These are phyloP conservation scores for Ascochyta fabae DNA, from an alignment of 2,329 filamentous ascomycete genomes.

Conservation along the genomic window DNA sequence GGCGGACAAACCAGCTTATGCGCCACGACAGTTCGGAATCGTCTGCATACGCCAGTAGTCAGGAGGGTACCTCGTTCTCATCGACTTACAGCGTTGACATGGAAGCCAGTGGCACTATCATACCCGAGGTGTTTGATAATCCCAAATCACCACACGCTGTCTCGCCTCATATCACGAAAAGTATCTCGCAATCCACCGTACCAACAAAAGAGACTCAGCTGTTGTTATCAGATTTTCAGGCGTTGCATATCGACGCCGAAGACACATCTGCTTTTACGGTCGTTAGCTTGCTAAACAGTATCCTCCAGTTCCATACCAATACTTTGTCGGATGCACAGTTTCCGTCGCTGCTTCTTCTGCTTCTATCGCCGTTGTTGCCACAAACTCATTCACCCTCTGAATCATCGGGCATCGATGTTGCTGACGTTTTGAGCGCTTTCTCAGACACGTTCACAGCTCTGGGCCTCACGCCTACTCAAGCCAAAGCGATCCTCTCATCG, in stretches of 20 bases:
- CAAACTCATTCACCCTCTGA: slow-evolving; percentile 47
- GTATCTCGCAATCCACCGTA: slow-evolving; percentile 34
- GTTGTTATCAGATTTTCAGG: slow-evolving; percentile 47
- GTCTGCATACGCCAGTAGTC: slow-evolving; percentile 45
- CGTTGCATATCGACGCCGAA: slow-evolving; percentile 44
- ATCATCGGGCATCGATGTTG: slow-evolving; percentile 34
- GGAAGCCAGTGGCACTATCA: slow-evolving; percentile 53
- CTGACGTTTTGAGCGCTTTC: slow-evolving; percentile 47
- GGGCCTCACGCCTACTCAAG: slow-evolving; percentile 48
- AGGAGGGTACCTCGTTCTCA: slow-evolving; percentile 34
- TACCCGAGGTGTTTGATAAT: slow-evolving; percentile 43
- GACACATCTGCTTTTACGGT: slow-evolving; percentile 48
- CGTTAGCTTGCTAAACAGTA: slow-evolving; percentile 51
- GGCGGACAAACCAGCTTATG: slow-evolving; percentile 50
- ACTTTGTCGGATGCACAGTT: slow-evolving; percentile 55
- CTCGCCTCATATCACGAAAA: slow-evolving; percentile 32
- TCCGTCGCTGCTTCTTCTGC: slow-evolving; percentile 54
- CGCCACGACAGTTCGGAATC: slow-evolving; percentile 51
- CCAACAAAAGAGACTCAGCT: slow-evolving; percentile 37
- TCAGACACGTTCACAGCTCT: slow-evolving; percentile 48
- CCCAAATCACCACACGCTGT: slow-evolving; percentile 31
- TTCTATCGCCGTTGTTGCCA: slow-evolving; percentile 55
- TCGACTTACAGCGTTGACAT: slow-evolving; percentile 43
- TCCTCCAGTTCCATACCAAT: slow-evolving; percentile 51
- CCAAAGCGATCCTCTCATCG: slow-evolving; percentile 50